These are phyloP conservation scores for Thraustotheca clavata DNA, from an alignment of 352 stramenopile species.

Conservation along the genomic window DNA sequence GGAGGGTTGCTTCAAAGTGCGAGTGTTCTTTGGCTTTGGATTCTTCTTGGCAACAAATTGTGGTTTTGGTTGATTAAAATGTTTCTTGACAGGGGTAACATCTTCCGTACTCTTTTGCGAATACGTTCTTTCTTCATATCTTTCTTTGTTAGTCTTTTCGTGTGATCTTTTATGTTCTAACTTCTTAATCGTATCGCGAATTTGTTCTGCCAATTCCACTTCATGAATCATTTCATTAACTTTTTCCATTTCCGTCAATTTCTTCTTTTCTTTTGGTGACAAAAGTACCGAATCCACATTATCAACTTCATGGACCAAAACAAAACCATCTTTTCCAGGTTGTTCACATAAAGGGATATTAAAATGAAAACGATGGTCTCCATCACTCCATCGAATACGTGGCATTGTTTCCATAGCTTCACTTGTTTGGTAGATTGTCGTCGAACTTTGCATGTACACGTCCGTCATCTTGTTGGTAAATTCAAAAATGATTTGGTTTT, in stretches of 20 bases:
- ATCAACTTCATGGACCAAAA: slow-evolving; percentile 45
- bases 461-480: slow-evolving; percentile 5
- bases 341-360: slow-evolving; percentile 53
- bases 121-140: slow-evolving; percentile 7
- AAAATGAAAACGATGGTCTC: slow-evolving; percentile 74
- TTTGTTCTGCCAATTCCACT: slow-evolving; percentile 54
- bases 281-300: slow-evolving; percentile 32
- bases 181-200: slow-evolving; percentile 47
- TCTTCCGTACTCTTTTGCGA: slow-evolving; percentile 4
- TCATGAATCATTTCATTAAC: slow-evolving; percentile 64
- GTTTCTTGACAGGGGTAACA: background rate
- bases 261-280: slow-evolving; percentile 41
- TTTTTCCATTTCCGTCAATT: slow-evolving; percentile 65
- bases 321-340: slow-evolving; percentile 49
- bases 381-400: slow-evolving; percentile 54
- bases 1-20: slow-evolving; percentile 11
- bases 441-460: slow-evolving; percentile 5
- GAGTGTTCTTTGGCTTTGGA: background rate
- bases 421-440: background rate
- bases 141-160: slow-evolving; percentile 16
- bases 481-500: background rate
- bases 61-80: background rate
- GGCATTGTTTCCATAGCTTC: slow-evolving; percentile 34
- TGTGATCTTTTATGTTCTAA: slow-evolving; percentile 34
- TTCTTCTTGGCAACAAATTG: background rate